Conservation (phyloP, 768 basidiomycete species). For the Mycena sanguinolenta region DNA sequence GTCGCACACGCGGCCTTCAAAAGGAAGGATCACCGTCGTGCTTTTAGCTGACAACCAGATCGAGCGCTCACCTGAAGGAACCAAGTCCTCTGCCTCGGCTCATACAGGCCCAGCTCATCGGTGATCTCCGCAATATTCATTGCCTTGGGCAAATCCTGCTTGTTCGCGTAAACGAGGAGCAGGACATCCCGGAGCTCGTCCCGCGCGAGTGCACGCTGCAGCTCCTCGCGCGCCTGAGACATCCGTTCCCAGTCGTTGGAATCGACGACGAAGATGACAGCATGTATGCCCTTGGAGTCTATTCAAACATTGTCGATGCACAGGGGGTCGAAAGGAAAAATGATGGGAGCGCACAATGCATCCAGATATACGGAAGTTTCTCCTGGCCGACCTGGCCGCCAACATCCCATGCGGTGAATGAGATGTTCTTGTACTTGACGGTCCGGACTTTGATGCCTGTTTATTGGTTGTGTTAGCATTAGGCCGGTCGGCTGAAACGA, state of each 20-base stretch:
- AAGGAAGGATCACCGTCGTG: constrained; percentile 32
- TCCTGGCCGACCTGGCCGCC: constrained; percentile 99
- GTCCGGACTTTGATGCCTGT: constrained; percentile 99
- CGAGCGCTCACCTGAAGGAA: constrained; percentile 85
- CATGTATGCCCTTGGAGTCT: constrained; percentile 99
- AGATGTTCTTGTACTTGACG: constrained; percentile 99
- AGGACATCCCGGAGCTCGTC: constrained; percentile 99
- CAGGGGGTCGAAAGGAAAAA: constrained; percentile 36
- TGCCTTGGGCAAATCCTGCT: constrained; percentile 99
- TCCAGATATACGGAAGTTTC: constrained; percentile 99
- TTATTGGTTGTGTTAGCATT: constrained; percentile 38
- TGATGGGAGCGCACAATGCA: constrained; percentile 90
- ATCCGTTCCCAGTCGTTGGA: constrained; percentile 99
- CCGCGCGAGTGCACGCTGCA: constrained; percentile 99
- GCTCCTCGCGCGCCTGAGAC: constrained; percentile 97
- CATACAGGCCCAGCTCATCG: constrained; percentile 98
- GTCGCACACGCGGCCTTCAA: constrained; percentile 95
- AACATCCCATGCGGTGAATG: constrained; percentile 99
- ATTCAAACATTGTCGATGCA: constrained; percentile 36
- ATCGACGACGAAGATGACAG: constrained; percentile 99
- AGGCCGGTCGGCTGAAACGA: constrained; percentile 30
- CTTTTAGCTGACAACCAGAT: not conserved
- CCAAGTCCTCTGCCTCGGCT: constrained; percentile 97
- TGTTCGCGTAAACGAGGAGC: constrained; percentile 99
- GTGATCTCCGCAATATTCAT: constrained; percentile 99